These are phyloP conservation scores for Apiotrichum akiyoshidainum DNA, from an alignment of 1,284 basidiomycete genomes.

Conservation along the genomic window DNA sequence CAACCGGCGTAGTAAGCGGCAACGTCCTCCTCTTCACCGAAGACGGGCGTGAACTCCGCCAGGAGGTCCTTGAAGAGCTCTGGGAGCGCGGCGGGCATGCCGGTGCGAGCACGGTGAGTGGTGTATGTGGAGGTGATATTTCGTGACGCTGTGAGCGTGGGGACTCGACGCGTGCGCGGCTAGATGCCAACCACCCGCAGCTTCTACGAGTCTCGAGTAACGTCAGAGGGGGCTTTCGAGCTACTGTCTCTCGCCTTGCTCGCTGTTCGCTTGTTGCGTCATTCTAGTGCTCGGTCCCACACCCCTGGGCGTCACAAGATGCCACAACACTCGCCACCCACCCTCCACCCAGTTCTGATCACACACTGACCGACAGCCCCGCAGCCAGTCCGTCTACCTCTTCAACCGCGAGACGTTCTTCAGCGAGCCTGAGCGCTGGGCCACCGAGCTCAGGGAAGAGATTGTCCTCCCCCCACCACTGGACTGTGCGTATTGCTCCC, in stretches of 20 bases:
- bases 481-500: constrained; percentile 30
- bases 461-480: constrained; percentile 37
- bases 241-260: too few relatives aligned
- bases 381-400: constrained; percentile 29
- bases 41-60: constrained; percentile 41
- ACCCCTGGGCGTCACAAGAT: too few relatives aligned
- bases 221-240: too few relatives aligned
- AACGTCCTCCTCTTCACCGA: constrained; percentile 46
- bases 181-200: too few relatives aligned
- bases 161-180: too few relatives aligned
- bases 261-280: not conserved
- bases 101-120: constrained; percentile 24
- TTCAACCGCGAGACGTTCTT: constrained; percentile 48
- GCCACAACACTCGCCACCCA: not conserved
- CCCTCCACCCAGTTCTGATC: not conserved
- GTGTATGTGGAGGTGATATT: too few relatives aligned
- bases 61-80: constrained; percentile 36
- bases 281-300: not conserved
- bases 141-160: too few relatives aligned
- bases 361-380: constrained; percentile 8
- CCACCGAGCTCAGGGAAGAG: constrained; percentile 36
- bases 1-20: constrained; percentile 25
- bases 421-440: constrained; percentile 41
- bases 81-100: constrained; percentile 42
- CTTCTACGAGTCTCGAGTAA: too few relatives aligned